phyloP scores from a whole-genome alignment of 257 asterid genomes.

The Solanum chiquidenum region DNA sequence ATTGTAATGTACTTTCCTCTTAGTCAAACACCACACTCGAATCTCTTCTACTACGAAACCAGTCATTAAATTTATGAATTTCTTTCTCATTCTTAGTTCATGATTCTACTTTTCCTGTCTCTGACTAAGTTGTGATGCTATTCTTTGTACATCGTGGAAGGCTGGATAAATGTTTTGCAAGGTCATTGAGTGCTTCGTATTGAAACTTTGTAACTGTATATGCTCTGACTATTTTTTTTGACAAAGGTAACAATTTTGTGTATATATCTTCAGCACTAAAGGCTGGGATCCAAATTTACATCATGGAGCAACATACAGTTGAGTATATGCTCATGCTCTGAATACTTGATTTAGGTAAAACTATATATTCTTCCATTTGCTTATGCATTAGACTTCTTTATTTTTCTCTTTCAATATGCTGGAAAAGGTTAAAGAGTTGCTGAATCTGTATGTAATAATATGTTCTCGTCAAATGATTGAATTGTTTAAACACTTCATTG shows the following conservation, averaged over 20 bases:
- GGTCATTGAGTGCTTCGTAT: background rate
- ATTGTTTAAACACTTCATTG: background rate
- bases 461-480: background rate
- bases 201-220: background rate
- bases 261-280: too few relatives aligned
- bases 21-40: background rate
- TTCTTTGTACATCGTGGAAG: background rate
- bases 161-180: background rate
- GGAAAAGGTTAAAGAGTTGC: background rate
- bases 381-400: background rate
- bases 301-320: too few relatives aligned
- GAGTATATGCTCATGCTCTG: background rate
- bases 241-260: too few relatives aligned
- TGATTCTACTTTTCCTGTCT: background rate
- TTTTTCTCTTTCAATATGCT: background rate
- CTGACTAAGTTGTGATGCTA: background rate
- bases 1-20: background rate
- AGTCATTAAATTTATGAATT: background rate
- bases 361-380: background rate
- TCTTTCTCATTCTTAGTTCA: background rate
- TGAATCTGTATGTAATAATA: background rate
- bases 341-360: background rate
- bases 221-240: background rate
- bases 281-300: too few relatives aligned
- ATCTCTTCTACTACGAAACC: background rate